These are phyloP conservation scores for Penicillium turbatum DNA, from an alignment of 495 filamentous ascomycete species.

Conservation along the genomic window DNA sequence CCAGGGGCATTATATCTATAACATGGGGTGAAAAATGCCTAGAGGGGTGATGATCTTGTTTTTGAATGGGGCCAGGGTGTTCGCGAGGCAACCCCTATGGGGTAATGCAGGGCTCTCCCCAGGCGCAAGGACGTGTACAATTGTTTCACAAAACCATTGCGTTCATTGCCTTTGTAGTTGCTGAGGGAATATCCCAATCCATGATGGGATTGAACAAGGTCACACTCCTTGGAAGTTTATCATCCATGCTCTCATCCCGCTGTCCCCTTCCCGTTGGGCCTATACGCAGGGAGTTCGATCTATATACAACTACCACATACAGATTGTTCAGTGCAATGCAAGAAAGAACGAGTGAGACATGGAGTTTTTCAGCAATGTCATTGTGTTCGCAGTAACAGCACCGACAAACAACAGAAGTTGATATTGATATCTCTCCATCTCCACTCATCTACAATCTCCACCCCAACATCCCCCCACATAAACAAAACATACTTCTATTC, in stretches of 20 bases:
- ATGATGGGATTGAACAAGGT: background rate
- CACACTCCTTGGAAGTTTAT: background rate
- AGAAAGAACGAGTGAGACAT: background rate
- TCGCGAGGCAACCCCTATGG: slow-evolving; percentile 6
- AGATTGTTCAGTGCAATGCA: background rate
- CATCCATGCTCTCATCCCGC: background rate
- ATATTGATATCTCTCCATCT: background rate
- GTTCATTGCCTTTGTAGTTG: background rate
- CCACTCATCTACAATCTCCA: background rate
- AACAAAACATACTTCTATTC: background rate
- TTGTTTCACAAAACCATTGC: background rate
- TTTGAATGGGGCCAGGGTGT: background rate
- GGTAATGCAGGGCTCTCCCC: slow-evolving; percentile 1
- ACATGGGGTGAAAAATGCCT: background rate
- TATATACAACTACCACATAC: background rate
- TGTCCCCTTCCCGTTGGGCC: background rate
- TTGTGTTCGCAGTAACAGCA: background rate
- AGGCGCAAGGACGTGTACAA: slow-evolving; percentile 3
- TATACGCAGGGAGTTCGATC: background rate
- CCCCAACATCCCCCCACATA: background rate
- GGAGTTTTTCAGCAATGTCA: too few relatives aligned
- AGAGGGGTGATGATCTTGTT: background rate
- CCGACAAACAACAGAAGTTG: background rate
- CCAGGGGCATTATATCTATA: background rate
- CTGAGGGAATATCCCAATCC: background rate